These are phyloP conservation scores for Solanum chacoense DNA, from an alignment of 305 asterid species.

Conservation along the genomic window DNA sequence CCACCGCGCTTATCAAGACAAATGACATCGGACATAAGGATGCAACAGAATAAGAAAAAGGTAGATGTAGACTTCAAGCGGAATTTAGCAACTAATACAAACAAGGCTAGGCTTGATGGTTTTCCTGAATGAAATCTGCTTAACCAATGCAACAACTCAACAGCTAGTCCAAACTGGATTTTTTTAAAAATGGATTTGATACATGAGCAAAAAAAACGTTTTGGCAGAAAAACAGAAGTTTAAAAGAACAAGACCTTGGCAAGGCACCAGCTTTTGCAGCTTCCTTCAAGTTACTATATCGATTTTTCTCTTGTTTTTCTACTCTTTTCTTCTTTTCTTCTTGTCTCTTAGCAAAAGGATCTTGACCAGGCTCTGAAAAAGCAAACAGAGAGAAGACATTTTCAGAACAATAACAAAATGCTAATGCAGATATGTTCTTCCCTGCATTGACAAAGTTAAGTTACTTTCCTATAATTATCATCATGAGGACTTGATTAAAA, in stretches of 20 bases:
- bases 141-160: not conserved
- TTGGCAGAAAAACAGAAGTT: not conserved
- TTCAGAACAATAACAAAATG: not conserved
- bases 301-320: constrained; percentile 73
- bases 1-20: not conserved
- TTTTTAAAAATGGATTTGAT: not conserved
- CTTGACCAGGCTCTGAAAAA: constrained; percentile 69
- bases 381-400: not conserved
- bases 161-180: not conserved
- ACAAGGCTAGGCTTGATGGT: not conserved
- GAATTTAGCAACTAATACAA: not conserved
- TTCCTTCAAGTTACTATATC: constrained; percentile 62
- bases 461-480: not conserved
- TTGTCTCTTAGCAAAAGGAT: constrained; percentile 79
- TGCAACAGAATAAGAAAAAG: not conserved
- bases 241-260: constrained; percentile 52
- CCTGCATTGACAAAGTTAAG: not conserved
- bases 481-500: not conserved
- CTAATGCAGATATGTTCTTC: not conserved
- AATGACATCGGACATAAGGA: not conserved
- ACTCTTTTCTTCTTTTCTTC: constrained; percentile 76
- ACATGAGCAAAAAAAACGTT: not conserved
- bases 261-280: constrained; percentile 81
- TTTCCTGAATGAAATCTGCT: not conserved
- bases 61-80: not conserved